Evolutionary conservation across 495 filamentous ascomycete genomes (phyloP), one percentile per base, ranked within the genome.

Genomic region (Entonaema liquescens): DNA sequence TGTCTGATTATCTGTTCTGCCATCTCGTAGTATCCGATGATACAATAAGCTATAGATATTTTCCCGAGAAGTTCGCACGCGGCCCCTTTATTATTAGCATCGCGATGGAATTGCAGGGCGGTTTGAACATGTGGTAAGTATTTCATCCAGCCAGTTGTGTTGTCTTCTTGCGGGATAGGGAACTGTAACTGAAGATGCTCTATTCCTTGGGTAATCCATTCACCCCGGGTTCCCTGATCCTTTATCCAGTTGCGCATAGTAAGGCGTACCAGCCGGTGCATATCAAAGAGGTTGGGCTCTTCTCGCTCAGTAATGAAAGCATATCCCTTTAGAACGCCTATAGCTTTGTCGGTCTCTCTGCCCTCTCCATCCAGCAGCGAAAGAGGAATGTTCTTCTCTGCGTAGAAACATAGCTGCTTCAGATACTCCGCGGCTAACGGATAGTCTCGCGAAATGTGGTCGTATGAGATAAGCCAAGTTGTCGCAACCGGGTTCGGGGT

Each of bases 181-280:
- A 81, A 80, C n/a, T 33, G 12, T 28, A 77, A 55, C 31, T 70
- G 59, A 58, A 84, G 55, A 28, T 71, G 52, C 25, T 75, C 33
- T 33, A 82, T 44, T 3, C 75, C 74, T 12, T 74, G 59, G 7
- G 74, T 71, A 36, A 76, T 62, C 66, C 78, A 83, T 38, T 66
- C 11, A 52, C 68, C 57, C 36, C 58, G 68, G 36, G 73, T 50
- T 25, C 49, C 62, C 9, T 80, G 58, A 4, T 62, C 44, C 15
- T 77, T 50, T n/a, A 87, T 59, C 84, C 82, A 87, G 62, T 79
- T 84, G 23, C 74, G 77, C 53, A 77, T 80, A 12, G 78, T 73
- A 33, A 85, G 58, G 44, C 79, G 82, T 35, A 85, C 81, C 11
- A 86, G 71, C 23, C 81, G 74, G 63, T 86, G 81, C 15, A 85